Evolutionary conservation across 345 rosid species (phyloP).

Genomic region (Noccaea bulbosa): DNA sequence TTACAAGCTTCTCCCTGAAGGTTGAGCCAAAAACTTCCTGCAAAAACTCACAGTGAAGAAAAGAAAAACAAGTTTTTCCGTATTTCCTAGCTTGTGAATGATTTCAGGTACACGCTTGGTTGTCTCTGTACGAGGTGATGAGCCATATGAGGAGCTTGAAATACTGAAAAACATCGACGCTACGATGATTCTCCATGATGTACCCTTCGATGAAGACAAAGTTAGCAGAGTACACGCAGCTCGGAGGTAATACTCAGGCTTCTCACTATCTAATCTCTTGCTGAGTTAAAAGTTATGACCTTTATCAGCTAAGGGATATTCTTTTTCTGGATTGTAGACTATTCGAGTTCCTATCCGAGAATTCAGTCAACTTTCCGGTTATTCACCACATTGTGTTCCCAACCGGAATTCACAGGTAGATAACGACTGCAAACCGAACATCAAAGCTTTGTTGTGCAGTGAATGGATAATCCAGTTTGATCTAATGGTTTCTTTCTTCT

Average conservation of each 20-base stretch:
- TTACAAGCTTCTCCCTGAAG: slow-evolving; percentile 95
- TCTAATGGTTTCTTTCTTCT: slow-evolving; percentile 33
- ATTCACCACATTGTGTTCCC: slow-evolving; percentile 93
- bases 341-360: slow-evolving; percentile 81
- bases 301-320: slow-evolving; percentile 9
- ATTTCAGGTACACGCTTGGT: slow-evolving; percentile 86
- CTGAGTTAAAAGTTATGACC: slow-evolving; percentile 3
- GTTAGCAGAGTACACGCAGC: slow-evolving; percentile 93
- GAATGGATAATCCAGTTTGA: background rate
- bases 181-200: slow-evolving; percentile 83
- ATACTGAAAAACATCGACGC: slow-evolving; percentile 70
- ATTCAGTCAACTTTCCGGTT: slow-evolving; percentile 72
- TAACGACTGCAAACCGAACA: slow-evolving; percentile 5
- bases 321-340: slow-evolving; percentile 51
- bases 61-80: background rate
- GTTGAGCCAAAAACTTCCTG: slow-evolving; percentile 45
- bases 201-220: slow-evolving; percentile 74
- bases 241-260: slow-evolving; percentile 63
- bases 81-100: background rate
- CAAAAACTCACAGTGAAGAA: background rate
- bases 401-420: slow-evolving; percentile 70
- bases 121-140: slow-evolving; percentile 82
- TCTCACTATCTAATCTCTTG: slow-evolving; percentile 5
- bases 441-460: slow-evolving; percentile 6
- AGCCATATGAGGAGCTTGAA: slow-evolving; percentile 74